Evolutionary conservation across 2,329 filamentous ascomycete species (phyloP), one percentile per base, ranked within the genome.

Genomic region (Torrubiellomyces zombiae): DNA sequence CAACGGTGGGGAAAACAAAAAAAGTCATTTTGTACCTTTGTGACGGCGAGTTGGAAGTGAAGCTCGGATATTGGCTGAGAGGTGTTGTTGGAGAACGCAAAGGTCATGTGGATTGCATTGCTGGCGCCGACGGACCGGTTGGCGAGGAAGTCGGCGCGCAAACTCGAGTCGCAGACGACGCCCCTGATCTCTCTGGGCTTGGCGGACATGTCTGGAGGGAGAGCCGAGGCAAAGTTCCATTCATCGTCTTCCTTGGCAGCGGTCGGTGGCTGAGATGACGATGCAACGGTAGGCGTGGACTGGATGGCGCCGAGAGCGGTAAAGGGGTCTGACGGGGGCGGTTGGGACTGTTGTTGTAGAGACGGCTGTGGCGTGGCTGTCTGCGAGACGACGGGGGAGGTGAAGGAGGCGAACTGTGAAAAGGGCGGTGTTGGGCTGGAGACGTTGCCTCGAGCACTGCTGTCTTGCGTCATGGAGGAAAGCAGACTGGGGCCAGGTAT

Each of bases 31-130:
- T 23, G 12, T 24, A 91, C 85, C 68, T 86, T 95, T 31, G 86
- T 89, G 16, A 94, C 86, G 3, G 89, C 89, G 19, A 92, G 63
- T 48, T 93, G 81, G 43, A 94, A 92, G 30, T 86, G 83, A 16
- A 98, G 57, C 34, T 91, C 78, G 3, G 67, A 65, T 13, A 98
- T 64, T 0, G 70, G 65, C 39, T 78, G 65, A 2, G 65, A 52
- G 1, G 74, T 77, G 31, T 68, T 76, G 47, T 92, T 98, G 11
- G 81, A 83, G 46, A 94, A 92, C n/a, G 67, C 62, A 33, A 83
- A 80, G 4, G 71, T 55, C 23, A 95, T 67, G 16, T 67, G 61
- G 21, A 94, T 69, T 3, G 69, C 53, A 35, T 69, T 55, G 28
- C 55, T 50, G 31, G 62, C 43, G 24, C 61, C 52, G 25, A 60